Conservation (phyloP, 768 basidiomycete species). For the Termitomyces sp. region DNA sequence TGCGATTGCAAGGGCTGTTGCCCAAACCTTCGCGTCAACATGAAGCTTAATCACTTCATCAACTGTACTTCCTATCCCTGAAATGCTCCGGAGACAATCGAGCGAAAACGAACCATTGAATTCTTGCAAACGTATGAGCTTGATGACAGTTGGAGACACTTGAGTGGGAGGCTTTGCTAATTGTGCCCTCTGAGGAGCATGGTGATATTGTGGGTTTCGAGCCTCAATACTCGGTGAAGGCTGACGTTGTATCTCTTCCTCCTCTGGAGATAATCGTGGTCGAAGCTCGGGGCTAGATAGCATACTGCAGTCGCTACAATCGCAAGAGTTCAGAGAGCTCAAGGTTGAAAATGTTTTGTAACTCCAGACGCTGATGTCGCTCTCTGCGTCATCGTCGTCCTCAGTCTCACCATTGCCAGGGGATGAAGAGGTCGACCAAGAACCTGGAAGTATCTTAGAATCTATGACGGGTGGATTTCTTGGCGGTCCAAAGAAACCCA, state of each 20-base stretch:
- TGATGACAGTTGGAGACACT: conserved; percentile 22
- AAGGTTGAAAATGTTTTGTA: conserved; percentile 37
- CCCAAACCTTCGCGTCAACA: conserved; percentile 38
- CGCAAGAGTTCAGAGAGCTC: conserved; percentile 42
- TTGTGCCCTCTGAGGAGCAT: neutral
- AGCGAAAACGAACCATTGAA: conserved; percentile 47
- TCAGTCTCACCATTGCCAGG: conserved; percentile 20
- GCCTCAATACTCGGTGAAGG: conserved; percentile 27
- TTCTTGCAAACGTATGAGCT: conserved; percentile 33
- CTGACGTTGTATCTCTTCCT: conserved; percentile 16
- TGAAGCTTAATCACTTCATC: conserved; percentile 23
- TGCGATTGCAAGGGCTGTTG: conserved; percentile 42
- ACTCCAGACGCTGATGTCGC: conserved; percentile 18
- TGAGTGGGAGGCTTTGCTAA: neutral
- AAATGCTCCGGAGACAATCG: conserved; percentile 25
- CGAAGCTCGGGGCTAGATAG: conserved; percentile 16
- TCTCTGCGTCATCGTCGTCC: conserved; percentile 6
- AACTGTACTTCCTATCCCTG: conserved; percentile 28
- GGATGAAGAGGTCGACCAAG: conserved; percentile 15
- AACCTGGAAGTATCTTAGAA: conserved; percentile 13
- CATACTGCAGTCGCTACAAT: conserved; percentile 31
- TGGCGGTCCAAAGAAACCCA: neutral
- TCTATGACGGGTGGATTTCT: neutral
- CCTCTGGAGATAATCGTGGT: conserved; percentile 19
- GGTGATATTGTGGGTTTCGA: conserved; percentile 7